Evolutionary conservation across 495 filamentous ascomycete species (phyloP).

Genomic region (Talaromyces thailandensis): DNA sequence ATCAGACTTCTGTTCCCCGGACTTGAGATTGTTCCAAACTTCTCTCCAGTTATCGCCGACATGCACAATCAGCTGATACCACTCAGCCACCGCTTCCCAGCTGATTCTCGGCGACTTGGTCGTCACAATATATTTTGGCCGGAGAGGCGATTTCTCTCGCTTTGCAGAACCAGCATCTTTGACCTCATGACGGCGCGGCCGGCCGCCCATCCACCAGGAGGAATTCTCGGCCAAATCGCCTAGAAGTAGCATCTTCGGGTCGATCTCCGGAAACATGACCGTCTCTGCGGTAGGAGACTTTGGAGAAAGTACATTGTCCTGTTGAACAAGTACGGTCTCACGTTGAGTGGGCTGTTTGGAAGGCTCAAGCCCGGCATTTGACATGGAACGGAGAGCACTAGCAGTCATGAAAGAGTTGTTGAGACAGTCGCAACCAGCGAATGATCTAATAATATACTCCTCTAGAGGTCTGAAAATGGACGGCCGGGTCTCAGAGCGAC

Average conservation of each 20-base stretch:
- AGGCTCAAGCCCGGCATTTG: slow-evolving; percentile 14
- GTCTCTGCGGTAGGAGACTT: slow-evolving; percentile 12
- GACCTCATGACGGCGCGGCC: slow-evolving; percentile 18
- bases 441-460: slow-evolving; percentile 61
- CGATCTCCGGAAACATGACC: slow-evolving; percentile 44
- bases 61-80: slow-evolving; percentile 65
- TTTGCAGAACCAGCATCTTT: slow-evolving; percentile 18
- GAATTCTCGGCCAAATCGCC: slow-evolving; percentile 79
- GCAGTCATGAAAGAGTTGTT: slow-evolving; percentile 59
- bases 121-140: slow-evolving; percentile 36
- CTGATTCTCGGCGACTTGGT: slow-evolving; percentile 62
- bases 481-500: slow-evolving; percentile 10
- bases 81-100: slow-evolving; percentile 62
- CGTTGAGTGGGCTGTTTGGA: slow-evolving; percentile 22
- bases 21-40: slow-evolving; percentile 35
- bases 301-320: slow-evolving; percentile 11
- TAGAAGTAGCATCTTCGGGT: slow-evolving; percentile 70
- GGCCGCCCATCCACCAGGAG: slow-evolving; percentile 68
- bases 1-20: slow-evolving; percentile 17
- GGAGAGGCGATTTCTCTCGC: slow-evolving; percentile 16
- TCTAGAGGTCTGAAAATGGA: slow-evolving; percentile 63
- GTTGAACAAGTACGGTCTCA: neutral
- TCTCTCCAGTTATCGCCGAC: slow-evolving; percentile 53
- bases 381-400: slow-evolving; percentile 21
- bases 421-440: slow-evolving; percentile 60